Evolutionary conservation across 2,329 filamentous ascomycete species (phyloP).

Genomic region (Blastomyces parvus): DNA sequence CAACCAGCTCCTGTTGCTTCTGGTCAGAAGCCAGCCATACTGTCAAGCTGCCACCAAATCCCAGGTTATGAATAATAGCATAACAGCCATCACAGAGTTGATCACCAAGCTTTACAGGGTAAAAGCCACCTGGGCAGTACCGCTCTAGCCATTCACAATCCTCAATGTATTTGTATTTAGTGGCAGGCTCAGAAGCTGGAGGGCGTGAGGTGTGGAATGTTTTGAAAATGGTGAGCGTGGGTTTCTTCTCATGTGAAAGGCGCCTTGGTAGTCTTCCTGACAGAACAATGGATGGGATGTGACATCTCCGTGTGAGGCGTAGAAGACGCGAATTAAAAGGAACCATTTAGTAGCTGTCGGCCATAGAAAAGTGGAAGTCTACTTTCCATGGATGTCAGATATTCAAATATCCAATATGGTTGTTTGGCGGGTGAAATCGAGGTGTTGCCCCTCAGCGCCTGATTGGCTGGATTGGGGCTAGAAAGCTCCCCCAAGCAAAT

Average conservation of each 20-base stretch:
- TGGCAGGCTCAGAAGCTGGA: slow-evolving; percentile 9
- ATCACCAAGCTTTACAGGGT: slow-evolving; percentile 14
- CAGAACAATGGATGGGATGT: slow-evolving; percentile 3
- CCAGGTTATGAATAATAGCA: slow-evolving; percentile 14
- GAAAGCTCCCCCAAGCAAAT: slow-evolving; percentile 29
- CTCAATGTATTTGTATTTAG: slow-evolving; percentile 14
- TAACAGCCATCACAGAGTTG: slow-evolving; percentile 11
- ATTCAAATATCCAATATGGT: too few relatives aligned
- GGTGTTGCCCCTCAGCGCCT: slow-evolving; percentile 16
- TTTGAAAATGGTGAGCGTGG: slow-evolving; percentile 8
- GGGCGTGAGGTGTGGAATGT: slow-evolving; percentile 10
- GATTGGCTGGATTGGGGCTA: slow-evolving; percentile 31
- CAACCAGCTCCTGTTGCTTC: slow-evolving; percentile 13
- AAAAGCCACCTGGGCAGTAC: slow-evolving; percentile 14
- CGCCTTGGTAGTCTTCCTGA: slow-evolving; percentile 10
- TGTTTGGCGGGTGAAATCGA: slow-evolving; percentile 3
- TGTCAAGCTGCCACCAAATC: slow-evolving; percentile 15
- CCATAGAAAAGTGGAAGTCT: background rate
- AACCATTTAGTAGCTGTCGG: slow-evolving; percentile 3
- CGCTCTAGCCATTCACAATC: slow-evolving; percentile 7
- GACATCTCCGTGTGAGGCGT: slow-evolving; percentile 1
- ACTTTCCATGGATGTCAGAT: too few relatives aligned
- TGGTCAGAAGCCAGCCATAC: slow-evolving; percentile 15
- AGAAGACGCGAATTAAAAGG: slow-evolving; percentile 4
- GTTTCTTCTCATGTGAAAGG: slow-evolving; percentile 11